These are phyloP conservation scores for Trametes elegans DNA, from an alignment of 768 basidiomycete genomes.

Conservation along the genomic window DNA sequence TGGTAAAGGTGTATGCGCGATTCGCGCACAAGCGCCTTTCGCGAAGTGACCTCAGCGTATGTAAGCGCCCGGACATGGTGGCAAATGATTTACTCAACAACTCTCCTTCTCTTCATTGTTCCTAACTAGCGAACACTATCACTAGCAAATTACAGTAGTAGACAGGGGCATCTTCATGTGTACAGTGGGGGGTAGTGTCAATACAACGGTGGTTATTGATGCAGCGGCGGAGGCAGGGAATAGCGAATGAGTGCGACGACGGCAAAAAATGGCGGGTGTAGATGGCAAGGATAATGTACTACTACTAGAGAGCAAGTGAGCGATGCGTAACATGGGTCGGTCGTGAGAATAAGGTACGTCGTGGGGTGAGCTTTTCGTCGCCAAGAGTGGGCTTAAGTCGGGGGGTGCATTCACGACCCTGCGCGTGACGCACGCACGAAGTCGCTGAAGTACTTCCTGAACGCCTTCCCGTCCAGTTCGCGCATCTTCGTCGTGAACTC, in stretches of 20 bases:
- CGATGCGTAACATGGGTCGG: neutral
- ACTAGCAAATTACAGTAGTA: conserved; percentile 16
- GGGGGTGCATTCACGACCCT: conserved; percentile 43
- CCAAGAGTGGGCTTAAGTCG: neutral
- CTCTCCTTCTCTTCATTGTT: neutral
- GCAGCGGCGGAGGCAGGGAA: neutral
- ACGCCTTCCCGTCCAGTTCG: conserved; percentile 69
- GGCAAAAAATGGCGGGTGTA: conserved; percentile 12
- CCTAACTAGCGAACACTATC: conserved; percentile 14
- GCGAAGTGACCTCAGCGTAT: no score
- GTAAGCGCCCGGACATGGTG: no score
- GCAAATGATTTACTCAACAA: no score
- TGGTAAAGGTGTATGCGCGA: no score
- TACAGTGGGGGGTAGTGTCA: conserved; percentile 12
- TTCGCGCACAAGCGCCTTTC: no score
- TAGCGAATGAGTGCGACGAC: conserved; percentile 4
- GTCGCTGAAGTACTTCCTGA: conserved; percentile 86
- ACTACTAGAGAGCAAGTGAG: conserved; percentile 14
- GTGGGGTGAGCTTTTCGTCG: neutral
- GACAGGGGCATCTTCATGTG: conserved; percentile 8
- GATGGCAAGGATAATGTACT: conserved; percentile 13
- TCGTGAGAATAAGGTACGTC: conserved; percentile 7
- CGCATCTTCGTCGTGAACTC: conserved; percentile 78
- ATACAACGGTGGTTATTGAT: conserved; percentile 16
- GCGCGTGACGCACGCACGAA: conserved; percentile 71